Percentiles rank a stretch among this genome's conserved stretches.
Evolutionary conservation across 192 early-diverging fungal genomes (phyloP).

Genomic region (Pecoramyces ruminantium): DNA sequence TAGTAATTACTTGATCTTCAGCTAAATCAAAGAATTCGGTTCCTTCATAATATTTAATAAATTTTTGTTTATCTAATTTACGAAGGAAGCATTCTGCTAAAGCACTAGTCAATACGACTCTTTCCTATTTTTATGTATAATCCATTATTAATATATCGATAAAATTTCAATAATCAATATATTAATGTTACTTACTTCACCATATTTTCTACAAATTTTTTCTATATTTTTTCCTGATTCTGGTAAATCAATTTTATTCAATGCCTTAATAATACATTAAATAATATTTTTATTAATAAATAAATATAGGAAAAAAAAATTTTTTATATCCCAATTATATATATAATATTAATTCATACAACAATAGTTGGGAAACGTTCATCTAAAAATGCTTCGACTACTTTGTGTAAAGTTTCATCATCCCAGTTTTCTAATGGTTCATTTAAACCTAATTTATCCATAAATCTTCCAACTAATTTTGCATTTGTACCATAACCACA

Average conservation of each 20-base stretch:
- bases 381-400: constrained; percentile 55
- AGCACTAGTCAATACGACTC: constrained; percentile 39
- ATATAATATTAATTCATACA: too few relatives aligned
- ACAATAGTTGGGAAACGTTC: constrained; percentile 67
- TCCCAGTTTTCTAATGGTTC: constrained; percentile 47
- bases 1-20: constrained; percentile 12
- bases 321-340: too few relatives aligned
- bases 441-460: constrained; percentile 33
- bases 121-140: too few relatives aligned
- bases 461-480: constrained; percentile 14
- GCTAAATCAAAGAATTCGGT: constrained; percentile 23
- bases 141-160: too few relatives aligned
- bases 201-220: constrained; percentile 56
- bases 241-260: constrained; percentile 76
- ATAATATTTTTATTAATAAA: too few relatives aligned
- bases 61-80: constrained; percentile 37
- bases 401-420: constrained; percentile 26
- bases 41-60: constrained; percentile 31
- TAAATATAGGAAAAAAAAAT: too few relatives aligned
- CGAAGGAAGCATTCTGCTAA: constrained; percentile 43
- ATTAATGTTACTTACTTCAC: constrained; percentile 19
- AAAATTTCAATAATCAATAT: too few relatives aligned
- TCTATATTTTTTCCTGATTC: constrained; percentile 71
- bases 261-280: constrained; percentile 22
- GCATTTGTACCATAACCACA: constrained; percentile 43